Conservation (phyloP, 2,329 filamentous ascomycete genomes). For the Sporothrix mexicana region DNA sequence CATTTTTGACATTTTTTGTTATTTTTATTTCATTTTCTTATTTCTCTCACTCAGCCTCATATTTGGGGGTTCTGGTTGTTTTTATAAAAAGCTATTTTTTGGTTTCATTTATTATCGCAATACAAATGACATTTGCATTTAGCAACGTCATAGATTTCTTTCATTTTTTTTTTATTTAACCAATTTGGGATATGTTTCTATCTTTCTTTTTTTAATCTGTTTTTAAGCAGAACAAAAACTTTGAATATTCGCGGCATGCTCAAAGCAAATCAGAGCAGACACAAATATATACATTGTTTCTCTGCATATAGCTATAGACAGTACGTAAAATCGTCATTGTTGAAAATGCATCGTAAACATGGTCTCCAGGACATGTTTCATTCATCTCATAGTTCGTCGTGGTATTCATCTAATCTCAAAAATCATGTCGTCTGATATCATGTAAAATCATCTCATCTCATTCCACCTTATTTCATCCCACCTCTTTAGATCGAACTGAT, state of each 20-base stretch:
- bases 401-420: background rate
- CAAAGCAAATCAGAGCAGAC: background rate
- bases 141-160: background rate
- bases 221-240: background rate
- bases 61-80: background rate
- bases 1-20: background rate
- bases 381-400: background rate
- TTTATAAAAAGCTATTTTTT: background rate
- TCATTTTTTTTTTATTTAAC: background rate
- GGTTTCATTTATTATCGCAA: background rate
- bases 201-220: background rate
- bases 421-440: background rate
- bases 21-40: no score
- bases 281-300: slow-evolving; percentile 8
- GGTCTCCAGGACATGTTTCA: slow-evolving; percentile 12
- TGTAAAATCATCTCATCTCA: background rate
- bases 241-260: background rate
- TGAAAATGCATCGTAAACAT: background rate
- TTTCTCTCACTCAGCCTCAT: background rate
- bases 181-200: background rate
- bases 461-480: background rate
- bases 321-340: background rate
- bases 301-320: slow-evolving; percentile 9
- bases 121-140: background rate
- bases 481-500: background rate